phyloP scores from a whole-genome alignment of 352 stramenopile genomes.

The Globisporangium lucens region DNA sequence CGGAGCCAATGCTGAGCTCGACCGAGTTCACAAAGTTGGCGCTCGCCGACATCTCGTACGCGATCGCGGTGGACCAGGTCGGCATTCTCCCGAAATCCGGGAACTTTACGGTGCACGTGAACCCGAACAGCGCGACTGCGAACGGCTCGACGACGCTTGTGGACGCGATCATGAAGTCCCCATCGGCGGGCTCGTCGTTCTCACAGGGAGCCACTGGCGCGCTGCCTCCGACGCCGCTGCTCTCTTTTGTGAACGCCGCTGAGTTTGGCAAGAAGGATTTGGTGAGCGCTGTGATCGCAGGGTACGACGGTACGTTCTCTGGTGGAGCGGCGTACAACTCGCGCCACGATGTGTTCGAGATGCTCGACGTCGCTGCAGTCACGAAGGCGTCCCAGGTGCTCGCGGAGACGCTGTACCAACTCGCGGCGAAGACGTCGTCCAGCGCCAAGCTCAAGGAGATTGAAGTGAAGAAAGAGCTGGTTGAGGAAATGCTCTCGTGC shows the following conservation, averaged over 20 bases:
- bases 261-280: slow-evolving; percentile 65
- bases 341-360: slow-evolving; percentile 54
- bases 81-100: slow-evolving; percentile 43
- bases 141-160: slow-evolving; percentile 42
- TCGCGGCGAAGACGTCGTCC: slow-evolving; percentile 53
- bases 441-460: slow-evolving; percentile 33
- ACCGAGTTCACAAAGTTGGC: slow-evolving; percentile 59
- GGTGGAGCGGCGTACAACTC: slow-evolving; percentile 55
- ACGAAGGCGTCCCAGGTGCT: slow-evolving; percentile 65
- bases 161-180: slow-evolving; percentile 41
- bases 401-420: slow-evolving; percentile 63
- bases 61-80: slow-evolving; percentile 80
- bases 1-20: slow-evolving; percentile 60
- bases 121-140: slow-evolving; percentile 36
- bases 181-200: slow-evolving; percentile 42
- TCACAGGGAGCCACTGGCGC: slow-evolving; percentile 28
- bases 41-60: slow-evolving; percentile 56
- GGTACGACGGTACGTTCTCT: slow-evolving; percentile 60
- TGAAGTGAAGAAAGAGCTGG: slow-evolving; percentile 52
- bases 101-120: slow-evolving; percentile 71
- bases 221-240: slow-evolving; percentile 60
- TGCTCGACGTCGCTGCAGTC: slow-evolving; percentile 50
- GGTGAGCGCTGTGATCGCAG: slow-evolving; percentile 60
- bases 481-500: slow-evolving; percentile 55
- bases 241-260: slow-evolving; percentile 70